phyloP scores from a whole-genome alignment of 306 rosid species.

The Dalbergia cultrata region DNA sequence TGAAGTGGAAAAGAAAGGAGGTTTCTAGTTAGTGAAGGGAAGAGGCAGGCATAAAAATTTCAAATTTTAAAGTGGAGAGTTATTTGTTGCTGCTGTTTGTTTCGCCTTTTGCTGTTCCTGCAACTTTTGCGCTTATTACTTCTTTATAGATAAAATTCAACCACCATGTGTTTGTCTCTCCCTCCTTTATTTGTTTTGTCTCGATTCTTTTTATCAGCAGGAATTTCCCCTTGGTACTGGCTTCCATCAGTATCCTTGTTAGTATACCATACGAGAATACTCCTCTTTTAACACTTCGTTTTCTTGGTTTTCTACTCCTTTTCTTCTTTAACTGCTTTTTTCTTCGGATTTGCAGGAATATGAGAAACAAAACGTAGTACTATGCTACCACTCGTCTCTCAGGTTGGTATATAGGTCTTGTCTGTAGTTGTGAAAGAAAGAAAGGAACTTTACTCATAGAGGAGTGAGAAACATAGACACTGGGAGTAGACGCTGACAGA shows the following conservation, averaged over 20 bases:
- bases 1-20: constrained; percentile 25
- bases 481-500: neutral
- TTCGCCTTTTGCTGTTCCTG: constrained; percentile 51
- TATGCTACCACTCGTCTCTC: constrained; percentile 59
- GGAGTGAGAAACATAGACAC: constrained; percentile 40
- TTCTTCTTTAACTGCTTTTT: constrained; percentile 54
- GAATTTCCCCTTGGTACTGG: constrained; percentile 29
- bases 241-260: constrained; percentile 30
- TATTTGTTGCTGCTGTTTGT: constrained; percentile 36
- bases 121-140: constrained; percentile 49
- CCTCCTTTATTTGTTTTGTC: neutral
- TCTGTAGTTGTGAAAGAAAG: constrained; percentile 80
- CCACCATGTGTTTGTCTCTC: constrained; percentile 49
- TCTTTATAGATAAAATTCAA: constrained; percentile 63
- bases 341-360: constrained; percentile 67
- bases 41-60: too few relatives aligned
- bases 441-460: constrained; percentile 63
- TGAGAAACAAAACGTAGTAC: constrained; percentile 54
- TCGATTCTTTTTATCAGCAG: constrained; percentile 53
- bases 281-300: constrained; percentile 62
- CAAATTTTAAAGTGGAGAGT: neutral
- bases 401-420: constrained; percentile 71
- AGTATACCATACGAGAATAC: constrained; percentile 88
- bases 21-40: neutral
- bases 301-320: constrained; percentile 37